Base-by-base conservation (phyloP, 306 rosid species). In the Argentina anserina region DNA sequence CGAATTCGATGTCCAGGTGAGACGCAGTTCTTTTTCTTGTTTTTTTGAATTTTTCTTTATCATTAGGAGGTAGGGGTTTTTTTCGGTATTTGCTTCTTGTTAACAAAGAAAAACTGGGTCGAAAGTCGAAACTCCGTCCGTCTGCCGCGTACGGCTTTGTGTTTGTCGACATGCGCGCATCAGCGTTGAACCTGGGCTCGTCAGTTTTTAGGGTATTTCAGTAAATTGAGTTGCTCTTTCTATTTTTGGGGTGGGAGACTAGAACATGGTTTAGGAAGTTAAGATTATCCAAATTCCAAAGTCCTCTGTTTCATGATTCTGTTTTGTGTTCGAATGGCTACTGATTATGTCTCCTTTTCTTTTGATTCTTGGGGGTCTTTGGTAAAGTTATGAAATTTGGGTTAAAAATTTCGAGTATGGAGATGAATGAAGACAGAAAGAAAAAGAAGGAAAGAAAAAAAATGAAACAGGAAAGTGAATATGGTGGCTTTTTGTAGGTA, bases 1-100 rank as follows among this genome's bases (percentile, higher is more conserved):
- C 75, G 90, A 86, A 72, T 86, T 86, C 53, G 90, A 86, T 40
- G 90, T 83, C 46, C 90, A 86, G 90, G 90, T 86, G 60, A 56
- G 76, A n/a, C n/a, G n/a, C n/a, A n/a, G n/a, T n/a, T n/a, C n/a
- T n/a, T n/a, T n/a, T n/a, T n/a, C 45, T 39, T 45, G 0, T 1
- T 3, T 41, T 7, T 64, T 12, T 42, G 9, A 6, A 0, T 39
- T 23, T 47, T 15, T 62, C 15, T 0, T 2, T 50, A 2, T 33
- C 14, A 1, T 11, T 21, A 12, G 42, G 42, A 6, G 36, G 74
- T 52, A 18, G 34, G 47, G 25, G 25, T n/a, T 0, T 37, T 37
- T 37, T 55, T 3, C 9, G 64, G 49, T 23, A 9, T 71, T 25
- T 13, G 12, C 5, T 9, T 13, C 23, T n/a, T 50, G 10, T 20